These are phyloP conservation scores for Austropuccinia psidii DNA, from an alignment of 1,284 basidiomycete species.

Conservation along the genomic window DNA sequence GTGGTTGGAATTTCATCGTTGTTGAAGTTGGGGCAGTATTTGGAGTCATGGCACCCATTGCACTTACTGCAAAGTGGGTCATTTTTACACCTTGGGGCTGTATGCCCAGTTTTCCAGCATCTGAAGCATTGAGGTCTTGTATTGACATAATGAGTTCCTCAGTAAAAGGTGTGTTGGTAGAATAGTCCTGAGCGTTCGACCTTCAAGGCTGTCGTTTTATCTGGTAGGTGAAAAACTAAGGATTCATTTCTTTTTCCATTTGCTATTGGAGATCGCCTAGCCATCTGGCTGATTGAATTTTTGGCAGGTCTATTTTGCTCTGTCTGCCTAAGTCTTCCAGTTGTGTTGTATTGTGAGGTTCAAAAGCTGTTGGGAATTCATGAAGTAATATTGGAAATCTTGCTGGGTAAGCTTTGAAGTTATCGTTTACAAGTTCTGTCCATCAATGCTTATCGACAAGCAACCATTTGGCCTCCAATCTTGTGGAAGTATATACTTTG, in stretches of 20 bases:
- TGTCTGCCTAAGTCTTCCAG: neutral
- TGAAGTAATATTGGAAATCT: neutral
- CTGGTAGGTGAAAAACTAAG: neutral
- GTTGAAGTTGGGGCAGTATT: neutral
- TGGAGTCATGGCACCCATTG: neutral
- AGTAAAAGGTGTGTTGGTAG: neutral
- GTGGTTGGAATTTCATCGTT: neutral
- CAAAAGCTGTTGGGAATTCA: neutral
- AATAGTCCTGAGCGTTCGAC: neutral
- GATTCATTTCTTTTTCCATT: neutral
- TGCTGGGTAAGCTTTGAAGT: neutral
- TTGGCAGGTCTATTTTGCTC: neutral
- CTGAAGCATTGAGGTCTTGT: neutral
- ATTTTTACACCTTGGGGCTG: neutral
- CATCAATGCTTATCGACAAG: neutral
- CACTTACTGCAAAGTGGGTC: neutral
- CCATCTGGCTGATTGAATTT: neutral
- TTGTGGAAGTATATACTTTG: neutral
- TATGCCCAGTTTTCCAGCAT: neutral
- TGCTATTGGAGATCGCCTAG: neutral
- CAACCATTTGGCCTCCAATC: neutral
- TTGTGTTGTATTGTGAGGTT: neutral
- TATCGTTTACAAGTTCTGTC: neutral
- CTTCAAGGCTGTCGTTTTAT: neutral
- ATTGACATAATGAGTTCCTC: neutral